Base-by-base conservation (phyloP, 352 stramenopile species). In the Pythium myriotylum region DNA sequence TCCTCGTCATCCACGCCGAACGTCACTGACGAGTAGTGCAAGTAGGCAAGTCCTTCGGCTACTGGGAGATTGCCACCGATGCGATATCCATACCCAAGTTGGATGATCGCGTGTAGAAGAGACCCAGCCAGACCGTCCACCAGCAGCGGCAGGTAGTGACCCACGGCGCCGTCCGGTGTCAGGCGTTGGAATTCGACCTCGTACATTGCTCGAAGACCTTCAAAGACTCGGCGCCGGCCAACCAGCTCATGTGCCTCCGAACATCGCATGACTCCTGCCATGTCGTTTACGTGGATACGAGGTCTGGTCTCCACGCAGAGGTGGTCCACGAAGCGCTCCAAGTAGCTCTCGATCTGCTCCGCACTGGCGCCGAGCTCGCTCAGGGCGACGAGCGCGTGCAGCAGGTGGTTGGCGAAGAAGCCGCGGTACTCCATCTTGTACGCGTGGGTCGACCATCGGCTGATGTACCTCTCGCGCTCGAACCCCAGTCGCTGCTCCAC, bases 341-440 rank as follows among this genome's bases (percentile, higher is more conserved):
- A 5, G 10, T 10, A 73, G 7, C 24, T 27, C 12, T 73, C 56
- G 23, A 73, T 57, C 37, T 46, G 50, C 20, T 42, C 10, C 14
- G 39, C 54, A 13, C 16, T 48, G 16, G 66, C 61, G 35, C 54
- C 61, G 35, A 73, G 55, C 23, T 73, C 66, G 42, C 26, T 51
- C n/a, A 73, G 54, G 39, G 66, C 66, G 17, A 70, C 51, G 24
- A 66, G 50, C 23, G 54, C 61, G 27, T 73, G 66, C 51, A 73
- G 52, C 45, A 73, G 29, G 47, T 73, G 66, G 54, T 73, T 73
- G 33, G 62, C 70, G n/a, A 70, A 33, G 66, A 61, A 73, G 17
- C 61, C 62, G 10, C 2, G 35, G 61, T 73, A 73, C 51, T 73
- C 66, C 35, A 73, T 73, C 27, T 49, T 32, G 33, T 67, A 74